phyloP scores from a whole-genome alignment of 1,284 basidiomycete genomes.

The Fomitopsis betulina region DNA sequence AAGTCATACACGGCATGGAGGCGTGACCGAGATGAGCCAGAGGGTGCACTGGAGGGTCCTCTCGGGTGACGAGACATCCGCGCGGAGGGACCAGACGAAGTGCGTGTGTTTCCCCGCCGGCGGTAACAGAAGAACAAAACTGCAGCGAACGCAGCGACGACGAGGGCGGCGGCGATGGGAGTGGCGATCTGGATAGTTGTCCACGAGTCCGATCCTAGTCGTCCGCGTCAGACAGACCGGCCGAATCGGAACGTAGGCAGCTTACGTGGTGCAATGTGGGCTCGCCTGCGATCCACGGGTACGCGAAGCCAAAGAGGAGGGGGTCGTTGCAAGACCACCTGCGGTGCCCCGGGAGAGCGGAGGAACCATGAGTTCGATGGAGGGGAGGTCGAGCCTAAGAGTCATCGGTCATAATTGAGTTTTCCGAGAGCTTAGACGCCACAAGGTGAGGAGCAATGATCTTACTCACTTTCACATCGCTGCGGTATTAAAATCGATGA shows the following conservation, averaged over 20 bases:
- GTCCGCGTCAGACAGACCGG: neutral
- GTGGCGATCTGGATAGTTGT: slow-evolving; percentile 15
- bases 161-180: slow-evolving; percentile 14
- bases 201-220: slow-evolving; percentile 8
- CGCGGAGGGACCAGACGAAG: neutral
- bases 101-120: slow-evolving; percentile 1
- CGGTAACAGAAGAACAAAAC: slow-evolving; percentile 15
- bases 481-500: neutral
- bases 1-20: slow-evolving; percentile 15
- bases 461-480: neutral
- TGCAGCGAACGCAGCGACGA: slow-evolving; percentile 8
- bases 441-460: neutral
- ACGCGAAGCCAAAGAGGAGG: neutral
- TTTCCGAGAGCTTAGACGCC: neutral
- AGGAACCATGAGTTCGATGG: neutral
- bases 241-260: neutral
- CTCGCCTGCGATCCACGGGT: neutral
- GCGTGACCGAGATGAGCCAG: slow-evolving; percentile 5
- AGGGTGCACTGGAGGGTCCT: neutral
- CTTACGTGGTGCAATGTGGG: neutral
- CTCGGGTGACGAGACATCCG: neutral
- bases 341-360: neutral
- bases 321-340: neutral
- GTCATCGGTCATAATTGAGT: neutral
- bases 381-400: neutral